Evolutionary conservation across 148 eudicot genomes (phyloP).

Genomic region (Chenopodium album): DNA sequence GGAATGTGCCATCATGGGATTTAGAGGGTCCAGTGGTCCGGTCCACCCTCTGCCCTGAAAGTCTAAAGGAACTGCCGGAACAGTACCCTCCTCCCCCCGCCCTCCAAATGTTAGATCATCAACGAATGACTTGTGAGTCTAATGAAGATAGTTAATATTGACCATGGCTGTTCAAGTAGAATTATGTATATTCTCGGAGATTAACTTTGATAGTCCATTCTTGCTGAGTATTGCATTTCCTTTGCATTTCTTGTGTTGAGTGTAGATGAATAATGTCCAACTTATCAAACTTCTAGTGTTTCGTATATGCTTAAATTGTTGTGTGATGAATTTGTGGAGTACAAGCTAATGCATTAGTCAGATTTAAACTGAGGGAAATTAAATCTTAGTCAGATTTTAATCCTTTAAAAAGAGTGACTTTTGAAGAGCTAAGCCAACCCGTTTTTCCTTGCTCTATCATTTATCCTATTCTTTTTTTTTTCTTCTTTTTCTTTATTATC

Average conservation of each 20-base stretch:
- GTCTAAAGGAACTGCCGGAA: slow-evolving; percentile 24
- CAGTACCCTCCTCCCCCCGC: not conserved
- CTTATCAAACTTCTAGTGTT: not conserved
- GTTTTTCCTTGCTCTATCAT: not conserved
- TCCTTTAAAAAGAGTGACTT: not conserved
- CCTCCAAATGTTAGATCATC: not conserved
- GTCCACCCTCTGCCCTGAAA: slow-evolving; percentile 21
- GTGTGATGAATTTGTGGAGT: not conserved
- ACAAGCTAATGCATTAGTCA: not conserved
- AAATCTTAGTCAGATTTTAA: not conserved
- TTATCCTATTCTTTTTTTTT: not conserved
- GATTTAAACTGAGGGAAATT: no score
- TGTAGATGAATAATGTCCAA: not conserved
- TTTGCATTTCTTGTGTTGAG: not conserved
- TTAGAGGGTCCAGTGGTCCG: slow-evolving; percentile 2
- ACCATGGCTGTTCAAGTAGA: not conserved
- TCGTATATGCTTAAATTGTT: not conserved
- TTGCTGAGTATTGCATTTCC: not conserved
- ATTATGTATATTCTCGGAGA: slow-evolving; percentile 4
- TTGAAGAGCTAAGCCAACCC: no score
- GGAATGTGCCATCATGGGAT: not conserved
- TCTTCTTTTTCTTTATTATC: not conserved
- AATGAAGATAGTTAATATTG: not conserved
- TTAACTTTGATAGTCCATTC: no score
- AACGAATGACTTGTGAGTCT: not conserved